These are phyloP conservation scores for Eucommia ulmoides DNA, from an alignment of 257 asterid species.

Conservation along the genomic window DNA sequence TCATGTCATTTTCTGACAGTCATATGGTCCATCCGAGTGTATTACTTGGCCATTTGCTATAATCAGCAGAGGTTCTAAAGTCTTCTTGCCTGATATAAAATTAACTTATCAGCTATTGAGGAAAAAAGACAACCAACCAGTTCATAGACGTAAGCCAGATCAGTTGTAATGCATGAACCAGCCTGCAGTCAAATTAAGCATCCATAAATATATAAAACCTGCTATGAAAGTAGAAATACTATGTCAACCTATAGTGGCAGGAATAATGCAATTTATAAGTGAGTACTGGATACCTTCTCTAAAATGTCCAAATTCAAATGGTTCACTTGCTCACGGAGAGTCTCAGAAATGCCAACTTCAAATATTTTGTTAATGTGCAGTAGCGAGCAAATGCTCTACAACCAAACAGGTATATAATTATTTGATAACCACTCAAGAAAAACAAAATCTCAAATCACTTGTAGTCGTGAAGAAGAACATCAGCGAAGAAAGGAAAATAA, in stretches of 20 bases:
- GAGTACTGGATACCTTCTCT: conserved; percentile 42
- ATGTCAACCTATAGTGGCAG: neutral
- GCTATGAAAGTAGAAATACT: neutral
- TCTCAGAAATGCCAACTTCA: conserved; percentile 81
- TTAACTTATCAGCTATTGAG: too few species aligned
- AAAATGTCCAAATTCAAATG: conserved; percentile 60
- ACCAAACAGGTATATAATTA: too few species aligned
- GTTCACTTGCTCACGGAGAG: conserved; percentile 55
- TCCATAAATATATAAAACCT: neutral
- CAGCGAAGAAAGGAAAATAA: too few species aligned
- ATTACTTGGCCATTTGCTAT: too few species aligned
- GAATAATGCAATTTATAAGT: neutral
- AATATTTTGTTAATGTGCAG: conserved; percentile 85
- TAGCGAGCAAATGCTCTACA: conserved; percentile 74
- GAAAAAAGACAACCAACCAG: conserved; percentile 38
- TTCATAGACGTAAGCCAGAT: conserved; percentile 74
- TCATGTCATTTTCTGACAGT: too few species aligned
- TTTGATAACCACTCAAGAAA: too few species aligned
- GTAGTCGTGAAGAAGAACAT: too few species aligned
- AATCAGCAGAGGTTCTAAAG: too few species aligned
- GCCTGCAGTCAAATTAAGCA: conserved; percentile 43
- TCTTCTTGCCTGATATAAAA: too few species aligned
- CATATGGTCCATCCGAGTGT: too few species aligned
- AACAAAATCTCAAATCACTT: too few species aligned
- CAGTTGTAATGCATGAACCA: conserved; percentile 48